Conservation (phyloP, 129 eudicot genomes). For the Apium graveolens region DNA sequence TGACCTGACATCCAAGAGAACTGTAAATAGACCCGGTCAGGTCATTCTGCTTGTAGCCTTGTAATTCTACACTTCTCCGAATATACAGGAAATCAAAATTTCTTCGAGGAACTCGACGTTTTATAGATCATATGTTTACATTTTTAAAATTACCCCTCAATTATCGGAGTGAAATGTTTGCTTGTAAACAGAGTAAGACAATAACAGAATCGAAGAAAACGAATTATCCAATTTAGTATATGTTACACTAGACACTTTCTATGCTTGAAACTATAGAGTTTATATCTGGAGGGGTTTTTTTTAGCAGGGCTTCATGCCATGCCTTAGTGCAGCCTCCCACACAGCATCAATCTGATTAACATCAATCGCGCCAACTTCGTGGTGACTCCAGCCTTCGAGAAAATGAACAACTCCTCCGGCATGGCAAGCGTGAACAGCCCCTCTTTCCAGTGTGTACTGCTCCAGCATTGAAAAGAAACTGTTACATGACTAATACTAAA, state of each 20-base stretch:
- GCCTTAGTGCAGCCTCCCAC: conserved; percentile 76
- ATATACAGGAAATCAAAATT: background rate
- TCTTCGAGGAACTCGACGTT: background rate
- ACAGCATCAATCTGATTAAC: conserved; percentile 75
- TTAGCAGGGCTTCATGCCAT: conserved; percentile 49
- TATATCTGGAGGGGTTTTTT: background rate
- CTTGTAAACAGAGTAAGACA: background rate
- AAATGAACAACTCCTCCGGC: conserved; percentile 89
- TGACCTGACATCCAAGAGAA: conserved; percentile 6
- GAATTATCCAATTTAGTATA: background rate
- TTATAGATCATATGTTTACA: background rate
- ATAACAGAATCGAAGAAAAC: background rate
- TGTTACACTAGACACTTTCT: background rate
- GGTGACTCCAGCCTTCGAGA: conserved; percentile 91
- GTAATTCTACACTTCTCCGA: background rate
- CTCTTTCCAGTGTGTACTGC: conserved; percentile 85
- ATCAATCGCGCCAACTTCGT: conserved; percentile 80
- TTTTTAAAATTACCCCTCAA: background rate
- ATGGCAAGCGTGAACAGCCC: conserved; percentile 93
- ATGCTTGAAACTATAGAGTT: background rate
- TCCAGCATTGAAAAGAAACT: conserved; percentile 6
- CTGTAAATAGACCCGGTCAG: conserved; percentile 1
- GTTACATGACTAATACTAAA: background rate
- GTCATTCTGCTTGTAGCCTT: background rate
- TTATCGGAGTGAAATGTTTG: background rate